Evolutionary conservation across 78 protist species (phyloP), one percentile per base, ranked within the genome.

Genomic region (Dictyostelium intermedium): DNA sequence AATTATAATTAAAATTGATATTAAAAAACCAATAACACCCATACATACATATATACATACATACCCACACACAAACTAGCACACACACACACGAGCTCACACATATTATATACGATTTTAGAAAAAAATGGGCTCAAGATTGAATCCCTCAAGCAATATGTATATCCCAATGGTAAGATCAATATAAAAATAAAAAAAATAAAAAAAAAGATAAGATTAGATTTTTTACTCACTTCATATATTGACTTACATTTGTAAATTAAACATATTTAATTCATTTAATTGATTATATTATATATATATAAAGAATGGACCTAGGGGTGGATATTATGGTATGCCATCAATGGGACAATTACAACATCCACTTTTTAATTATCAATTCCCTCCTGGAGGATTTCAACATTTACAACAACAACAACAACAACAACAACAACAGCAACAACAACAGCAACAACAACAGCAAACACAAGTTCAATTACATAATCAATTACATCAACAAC

Each of bases 131-230:
- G 83, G 66, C 30, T 43, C 56, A 25, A 18, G 83, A n/a, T 43
- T 78, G 30, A 37, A 78, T 25, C 83, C 83, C 3, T n/a, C 83
- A 25, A 37, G 60, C 9, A 78, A 78, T 78, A 78, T 78, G 47
- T 78, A 37, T 78, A 78, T 78, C 11, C 83, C 83, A 43, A 43
- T 70, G 77, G 77, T 70, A 70, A 30, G 77, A 63, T 23, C 13
- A 27, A 16, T 23, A 25, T 72, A 30, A 72, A 25, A 72, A 72
- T 72, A 34, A 34, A 27, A 66, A 27, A 23, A 66, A 27, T 16
- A 66, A 66, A 23, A 27, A 20, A 66, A 23, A 23, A 66, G 2
- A 66, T n/a, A 8, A 7, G 3, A 23, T 66, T 66, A 27, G 6
- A 27, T 23, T 66, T n/a, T 32, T 34, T 13, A 25, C 25, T 25